Evolutionary conservation across 805 yeast genomes (phyloP).

Genomic region (Pichia kluyveri): DNA sequence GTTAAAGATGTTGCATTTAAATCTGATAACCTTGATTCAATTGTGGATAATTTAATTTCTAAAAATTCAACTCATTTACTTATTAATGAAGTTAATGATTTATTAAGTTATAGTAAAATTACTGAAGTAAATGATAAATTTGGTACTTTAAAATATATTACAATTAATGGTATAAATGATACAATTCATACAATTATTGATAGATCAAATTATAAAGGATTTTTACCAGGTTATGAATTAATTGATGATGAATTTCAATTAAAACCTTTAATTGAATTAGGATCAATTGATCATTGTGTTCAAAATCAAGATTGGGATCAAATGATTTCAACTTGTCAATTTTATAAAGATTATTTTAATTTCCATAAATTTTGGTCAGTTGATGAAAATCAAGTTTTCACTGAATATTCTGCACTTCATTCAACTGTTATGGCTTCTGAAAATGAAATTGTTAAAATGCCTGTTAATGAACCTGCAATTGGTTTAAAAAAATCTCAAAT

Average conservation of each 20-base stretch:
- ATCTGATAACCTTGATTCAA: slow-evolving; percentile 38
- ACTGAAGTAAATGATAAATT: slow-evolving; percentile 28
- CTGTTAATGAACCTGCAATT: slow-evolving; percentile 76
- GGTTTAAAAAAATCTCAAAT: slow-evolving; percentile 65
- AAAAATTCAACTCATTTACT: not conserved
- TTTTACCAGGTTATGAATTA: slow-evolving; percentile 18
- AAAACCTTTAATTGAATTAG: slow-evolving; percentile 24
- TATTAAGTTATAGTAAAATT: slow-evolving; percentile 3
- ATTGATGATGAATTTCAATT: slow-evolving; percentile 2
- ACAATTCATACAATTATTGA: slow-evolving; percentile 63
- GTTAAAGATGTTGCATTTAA: slow-evolving; percentile 67
- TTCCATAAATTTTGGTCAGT: slow-evolving; percentile 81
- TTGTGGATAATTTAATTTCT: not conserved
- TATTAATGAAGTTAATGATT: slow-evolving; percentile 26
- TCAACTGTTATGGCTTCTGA: slow-evolving; percentile 72
- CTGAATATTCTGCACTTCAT: slow-evolving; percentile 58
- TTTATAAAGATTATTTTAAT: slow-evolving; percentile 56
- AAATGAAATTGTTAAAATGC: slow-evolving; percentile 63
- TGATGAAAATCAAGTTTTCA: slow-evolving; percentile 66
- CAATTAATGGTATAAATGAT: slow-evolving; percentile 48
- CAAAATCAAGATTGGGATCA: slow-evolving; percentile 68
- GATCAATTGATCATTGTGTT: slow-evolving; percentile 67
- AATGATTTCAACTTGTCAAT: slow-evolving; percentile 48
- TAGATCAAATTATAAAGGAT: slow-evolving; percentile 20
- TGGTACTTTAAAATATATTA: slow-evolving; percentile 49